Evolutionary conservation across 106 monocot species (phyloP), one percentile per base, ranked within the genome.

Genomic region (Allium sativum): DNA sequence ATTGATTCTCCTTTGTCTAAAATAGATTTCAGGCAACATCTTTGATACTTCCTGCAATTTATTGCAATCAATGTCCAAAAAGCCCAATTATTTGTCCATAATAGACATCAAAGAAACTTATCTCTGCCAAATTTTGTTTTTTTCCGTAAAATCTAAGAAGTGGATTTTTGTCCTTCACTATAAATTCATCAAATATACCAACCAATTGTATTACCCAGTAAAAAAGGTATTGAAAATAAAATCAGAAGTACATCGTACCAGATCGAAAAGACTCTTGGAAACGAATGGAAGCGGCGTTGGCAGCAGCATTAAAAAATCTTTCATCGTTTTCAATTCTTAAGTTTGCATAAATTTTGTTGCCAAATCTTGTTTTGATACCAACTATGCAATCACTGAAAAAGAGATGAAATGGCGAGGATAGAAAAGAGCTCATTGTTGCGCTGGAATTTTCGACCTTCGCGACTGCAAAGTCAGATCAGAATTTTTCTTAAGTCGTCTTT

Each of bases 211-310:
- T 1, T 9, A 0, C 9, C 40, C 52, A 31, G 11, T 14, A 8
- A 55, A 22, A 65, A 54, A 54, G 4, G 4, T 15, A 18, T 55
- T 12, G 7, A 42, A 62, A 48, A 46, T 12, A 52, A 7, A 5
- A 7, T 59, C 21, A 19, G 9, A 54, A 7, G 15, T 15, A 22
- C 40, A 21, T 40, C 21, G 7, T 12, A 87, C 93, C 93, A 52
- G 93, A 69, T 59, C 79, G 88, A 59, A 72, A 79, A 52, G 88
- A 62, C 66, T 93, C 93, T 10, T 67, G 65, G 73, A 80, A 73
- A 40, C 93, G 93, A 45, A 93, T 47, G 53, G 74, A 73, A 20
- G 88, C 88, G 19, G 82, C 74, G 12, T 45, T 20, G 68, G 80
- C 31, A 3, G 80, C 87, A 13, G 76, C 66, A n/a, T 21, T 65